Evolutionary conservation across 164 flowering plant genomes (phyloP).

Genomic region (Tinospora cordifolia): DNA sequence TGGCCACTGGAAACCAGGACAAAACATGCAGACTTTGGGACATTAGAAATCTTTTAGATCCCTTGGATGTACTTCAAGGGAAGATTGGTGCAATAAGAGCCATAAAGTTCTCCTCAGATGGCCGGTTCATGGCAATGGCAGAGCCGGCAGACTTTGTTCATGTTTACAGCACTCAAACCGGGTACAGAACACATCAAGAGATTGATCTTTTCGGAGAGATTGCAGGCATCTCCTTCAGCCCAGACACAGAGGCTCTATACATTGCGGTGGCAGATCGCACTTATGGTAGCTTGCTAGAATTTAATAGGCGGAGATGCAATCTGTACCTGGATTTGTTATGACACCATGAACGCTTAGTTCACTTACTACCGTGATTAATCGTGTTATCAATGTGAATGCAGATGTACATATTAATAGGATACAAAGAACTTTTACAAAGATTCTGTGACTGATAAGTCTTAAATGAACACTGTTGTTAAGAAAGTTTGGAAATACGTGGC

Average conservation of each 20-base stretch:
- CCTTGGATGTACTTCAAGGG: conserved; percentile 63
- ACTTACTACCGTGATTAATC: too few relatives aligned
- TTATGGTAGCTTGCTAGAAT: conserved; percentile 82
- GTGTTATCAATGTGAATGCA: not conserved
- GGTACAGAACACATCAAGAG: conserved; percentile 50
- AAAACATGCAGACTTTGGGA: conserved; percentile 95
- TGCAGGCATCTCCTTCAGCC: conserved; percentile 91
- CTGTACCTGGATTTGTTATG: conserved; percentile 41
- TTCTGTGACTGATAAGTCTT: too few relatives aligned
- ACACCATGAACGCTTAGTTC: not conserved
- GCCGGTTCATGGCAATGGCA: conserved; percentile 83
- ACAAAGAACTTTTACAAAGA: not conserved
- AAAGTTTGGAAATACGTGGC: too few relatives aligned
- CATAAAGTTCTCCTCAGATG: conserved; percentile 68
- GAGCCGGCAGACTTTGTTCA: conserved; percentile 97
- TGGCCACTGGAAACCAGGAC: conserved; percentile 95
- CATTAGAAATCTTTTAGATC: conserved; percentile 60
- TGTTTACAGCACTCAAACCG: conserved; percentile 48
- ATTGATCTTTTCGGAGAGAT: conserved; percentile 92
- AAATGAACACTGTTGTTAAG: too few relatives aligned
- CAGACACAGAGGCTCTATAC: conserved; percentile 77
- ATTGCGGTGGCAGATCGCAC: conserved; percentile 84
- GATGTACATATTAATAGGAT: not conserved
- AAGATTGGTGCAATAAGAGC: conserved; percentile 86
- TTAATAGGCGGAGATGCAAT: conserved; percentile 39